Evolutionary conservation across 1,284 basidiomycete genomes (phyloP).

Genomic region (Meira miltonrushii): DNA sequence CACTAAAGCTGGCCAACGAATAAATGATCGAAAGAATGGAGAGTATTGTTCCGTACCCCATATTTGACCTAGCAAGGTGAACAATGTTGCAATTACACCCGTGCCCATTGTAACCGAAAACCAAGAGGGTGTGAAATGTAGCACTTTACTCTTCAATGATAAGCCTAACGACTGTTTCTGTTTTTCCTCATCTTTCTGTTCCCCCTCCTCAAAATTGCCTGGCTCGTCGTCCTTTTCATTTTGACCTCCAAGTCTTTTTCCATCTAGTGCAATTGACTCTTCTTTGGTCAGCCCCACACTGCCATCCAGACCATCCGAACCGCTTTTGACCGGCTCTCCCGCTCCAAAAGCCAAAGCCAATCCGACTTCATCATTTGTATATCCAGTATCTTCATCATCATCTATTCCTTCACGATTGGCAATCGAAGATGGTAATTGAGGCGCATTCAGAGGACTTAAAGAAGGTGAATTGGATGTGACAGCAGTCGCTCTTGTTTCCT

Average conservation of each 20-base stretch:
- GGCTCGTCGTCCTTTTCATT: no score
- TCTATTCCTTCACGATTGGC: background rate
- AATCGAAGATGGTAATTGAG: background rate
- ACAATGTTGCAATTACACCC: constrained; percentile 30
- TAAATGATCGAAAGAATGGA: constrained; percentile 4
- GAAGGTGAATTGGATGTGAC: background rate
- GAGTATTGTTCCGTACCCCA: constrained; percentile 10
- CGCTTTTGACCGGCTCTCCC: background rate
- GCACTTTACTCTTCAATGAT: constrained; percentile 6
- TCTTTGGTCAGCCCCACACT: no score
- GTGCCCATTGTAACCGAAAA: constrained; percentile 41
- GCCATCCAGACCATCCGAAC: no score
- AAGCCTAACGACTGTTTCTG: background rate
- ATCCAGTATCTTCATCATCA: background rate
- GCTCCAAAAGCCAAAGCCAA: background rate
- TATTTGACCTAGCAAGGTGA: constrained; percentile 22
- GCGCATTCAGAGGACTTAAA: background rate
- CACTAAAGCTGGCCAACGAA: constrained; percentile 6
- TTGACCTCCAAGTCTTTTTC: no score
- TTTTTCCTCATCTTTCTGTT: background rate
- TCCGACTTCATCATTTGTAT: background rate
- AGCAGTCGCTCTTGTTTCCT: no score
- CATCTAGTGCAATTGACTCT: no score
- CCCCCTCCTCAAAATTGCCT: background rate
- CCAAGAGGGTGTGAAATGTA: constrained; percentile 26